A percentile compares a stretch with the other conserved stretches of the same genome.
Conservation (phyloP, 1,139 yeast species). For the Sugiyamaella novakii region DNA sequence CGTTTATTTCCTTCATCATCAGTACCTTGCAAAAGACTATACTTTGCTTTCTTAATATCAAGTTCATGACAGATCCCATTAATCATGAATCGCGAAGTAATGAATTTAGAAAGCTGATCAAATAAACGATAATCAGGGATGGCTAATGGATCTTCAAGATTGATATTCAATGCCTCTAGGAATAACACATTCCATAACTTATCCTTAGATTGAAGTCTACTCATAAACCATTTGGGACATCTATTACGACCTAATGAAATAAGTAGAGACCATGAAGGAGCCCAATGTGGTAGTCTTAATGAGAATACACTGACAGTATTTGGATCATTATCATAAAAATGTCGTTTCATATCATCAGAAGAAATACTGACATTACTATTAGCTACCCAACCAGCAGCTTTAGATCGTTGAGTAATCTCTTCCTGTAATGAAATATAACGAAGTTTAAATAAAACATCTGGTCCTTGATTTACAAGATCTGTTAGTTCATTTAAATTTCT, state of each 20-base stretch:
- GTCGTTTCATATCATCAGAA: slow-evolving; percentile 32
- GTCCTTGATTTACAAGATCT: slow-evolving; percentile 33
- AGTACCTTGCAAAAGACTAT: slow-evolving; percentile 29
- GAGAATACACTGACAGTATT: slow-evolving; percentile 36
- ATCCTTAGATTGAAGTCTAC: slow-evolving; percentile 37
- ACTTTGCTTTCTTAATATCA: slow-evolving; percentile 30
- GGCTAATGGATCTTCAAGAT: slow-evolving; percentile 25
- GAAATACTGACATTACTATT: slow-evolving; percentile 32
- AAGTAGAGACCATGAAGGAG: slow-evolving; percentile 42
- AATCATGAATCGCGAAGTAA: slow-evolving; percentile 35
- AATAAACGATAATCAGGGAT: slow-evolving; percentile 35
- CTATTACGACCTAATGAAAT: slow-evolving; percentile 35
- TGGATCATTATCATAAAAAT: slow-evolving; percentile 30
- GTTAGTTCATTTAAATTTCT: slow-evolving; percentile 37
- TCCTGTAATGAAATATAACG: slow-evolving; percentile 40
- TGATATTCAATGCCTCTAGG: slow-evolving; percentile 33
- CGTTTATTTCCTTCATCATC: slow-evolving; percentile 20
- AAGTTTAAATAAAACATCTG: slow-evolving; percentile 35
- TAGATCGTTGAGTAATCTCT: slow-evolving; percentile 39
- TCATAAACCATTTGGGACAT: slow-evolving; percentile 39
- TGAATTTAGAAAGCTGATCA: slow-evolving; percentile 33
- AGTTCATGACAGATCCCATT: slow-evolving; percentile 35
- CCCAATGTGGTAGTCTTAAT: slow-evolving; percentile 40
- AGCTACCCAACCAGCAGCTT: slow-evolving; percentile 42
- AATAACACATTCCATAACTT: slow-evolving; percentile 36